These are phyloP conservation scores for Termitomyces sp. DNA, from an alignment of 768 basidiomycete species.

Conservation along the genomic window DNA sequence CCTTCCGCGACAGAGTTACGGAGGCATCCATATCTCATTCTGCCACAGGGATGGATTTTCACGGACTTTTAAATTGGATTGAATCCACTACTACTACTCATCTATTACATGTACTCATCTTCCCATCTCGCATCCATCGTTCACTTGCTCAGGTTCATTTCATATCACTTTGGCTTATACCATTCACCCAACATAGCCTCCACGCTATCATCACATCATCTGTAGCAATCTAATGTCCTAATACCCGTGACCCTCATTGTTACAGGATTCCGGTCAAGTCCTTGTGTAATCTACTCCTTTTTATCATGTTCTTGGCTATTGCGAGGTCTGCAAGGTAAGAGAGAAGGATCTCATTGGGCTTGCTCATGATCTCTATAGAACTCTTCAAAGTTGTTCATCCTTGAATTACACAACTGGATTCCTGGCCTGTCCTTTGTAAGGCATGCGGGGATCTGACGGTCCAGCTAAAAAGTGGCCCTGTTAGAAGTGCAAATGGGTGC, in stretches of 20 bases:
- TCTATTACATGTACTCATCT: conserved; percentile 20
- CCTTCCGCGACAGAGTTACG: conserved; percentile 76
- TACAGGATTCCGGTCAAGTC: conserved; percentile 8
- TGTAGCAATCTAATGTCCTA: conserved; percentile 38
- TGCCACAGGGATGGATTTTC: conserved; percentile 74
- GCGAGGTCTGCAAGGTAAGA: not conserved
- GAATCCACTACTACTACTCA: conserved; percentile 21
- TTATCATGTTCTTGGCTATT: not conserved
- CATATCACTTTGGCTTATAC: conserved; percentile 19
- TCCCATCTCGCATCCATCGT: conserved; percentile 15
- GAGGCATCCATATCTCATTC: conserved; percentile 70
- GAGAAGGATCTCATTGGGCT: not conserved
- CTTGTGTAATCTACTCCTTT: conserved; percentile 6
- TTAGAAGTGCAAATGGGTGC: not conserved
- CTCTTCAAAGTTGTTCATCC: not conserved
- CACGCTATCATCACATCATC: conserved; percentile 29
- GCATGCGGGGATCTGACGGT: not conserved
- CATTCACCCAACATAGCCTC: conserved; percentile 23
- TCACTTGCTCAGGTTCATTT: conserved; percentile 13
- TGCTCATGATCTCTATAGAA: not conserved
- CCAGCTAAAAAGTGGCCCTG: not conserved
- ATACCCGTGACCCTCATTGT: conserved; percentile 26
- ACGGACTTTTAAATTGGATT: conserved; percentile 50
- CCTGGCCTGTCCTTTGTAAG: not conserved
- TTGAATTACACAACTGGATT: not conserved